Percentiles rank a stretch among this genome's conserved stretches.
phyloP scores from a whole-genome alignment of 352 stramenopile genomes.

The Blastocystis sp. region DNA sequence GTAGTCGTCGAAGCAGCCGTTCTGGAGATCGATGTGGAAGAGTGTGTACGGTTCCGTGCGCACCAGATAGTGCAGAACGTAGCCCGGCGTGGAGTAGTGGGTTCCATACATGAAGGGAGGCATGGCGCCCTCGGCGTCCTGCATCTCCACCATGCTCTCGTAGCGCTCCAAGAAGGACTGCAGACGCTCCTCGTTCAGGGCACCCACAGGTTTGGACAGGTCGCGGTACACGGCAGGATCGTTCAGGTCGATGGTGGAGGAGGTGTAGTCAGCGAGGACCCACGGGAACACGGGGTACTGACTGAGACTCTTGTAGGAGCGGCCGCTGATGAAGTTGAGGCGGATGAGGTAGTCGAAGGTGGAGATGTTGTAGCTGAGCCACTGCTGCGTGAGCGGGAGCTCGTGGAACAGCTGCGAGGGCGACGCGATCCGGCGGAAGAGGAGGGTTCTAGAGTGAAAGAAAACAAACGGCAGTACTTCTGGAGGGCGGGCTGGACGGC shows the following conservation, averaged over 20 bases:
- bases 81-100: slow-evolving; percentile 91
- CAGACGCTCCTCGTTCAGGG: slow-evolving; percentile 83
- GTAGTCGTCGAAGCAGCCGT: slow-evolving; percentile 91
- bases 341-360: slow-evolving; percentile 94
- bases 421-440: slow-evolving; percentile 7
- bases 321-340: slow-evolving; percentile 88
- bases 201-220: slow-evolving; percentile 92
- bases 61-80: slow-evolving; percentile 93
- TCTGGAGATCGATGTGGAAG: slow-evolving; percentile 87
- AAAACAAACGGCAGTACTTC: not conserved
- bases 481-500: not conserved
- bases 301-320: slow-evolving; percentile 94
- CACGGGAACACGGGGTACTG: slow-evolving; percentile 97
- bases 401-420: not conserved
- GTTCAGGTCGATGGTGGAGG: slow-evolving; percentile 85
- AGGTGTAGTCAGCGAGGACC: slow-evolving; percentile 91
- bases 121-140: slow-evolving; percentile 75
- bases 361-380: slow-evolving; percentile 74
- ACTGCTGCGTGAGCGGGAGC: slow-evolving; percentile 30
- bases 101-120: slow-evolving; percentile 84
- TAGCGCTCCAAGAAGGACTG: slow-evolving; percentile 79
- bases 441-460: not conserved
- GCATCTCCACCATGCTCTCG: slow-evolving; percentile 74
- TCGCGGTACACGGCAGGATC: slow-evolving; percentile 87
- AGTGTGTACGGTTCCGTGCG: slow-evolving; percentile 89